A percentile compares a stretch with the other conserved stretches of the same genome.
Evolutionary conservation across 345 rosid genomes (phyloP).

Genomic region (Leavenworthia alabamica): DNA sequence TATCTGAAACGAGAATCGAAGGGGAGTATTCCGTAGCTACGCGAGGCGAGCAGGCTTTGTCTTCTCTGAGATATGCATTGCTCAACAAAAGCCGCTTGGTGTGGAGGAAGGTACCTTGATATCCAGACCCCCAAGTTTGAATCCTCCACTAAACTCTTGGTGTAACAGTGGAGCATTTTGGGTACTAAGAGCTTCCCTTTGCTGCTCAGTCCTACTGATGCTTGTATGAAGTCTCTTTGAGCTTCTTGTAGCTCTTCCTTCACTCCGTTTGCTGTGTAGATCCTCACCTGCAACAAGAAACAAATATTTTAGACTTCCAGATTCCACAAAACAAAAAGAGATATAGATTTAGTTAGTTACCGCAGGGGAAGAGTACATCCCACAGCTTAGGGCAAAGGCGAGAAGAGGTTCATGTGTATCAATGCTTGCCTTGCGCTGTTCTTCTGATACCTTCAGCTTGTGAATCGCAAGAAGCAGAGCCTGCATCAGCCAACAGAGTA

Average conservation of each 20-base stretch:
- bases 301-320: background rate
- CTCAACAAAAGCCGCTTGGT: slow-evolving; percentile 74
- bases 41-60: slow-evolving; percentile 58
- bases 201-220: slow-evolving; percentile 80
- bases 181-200: slow-evolving; percentile 86
- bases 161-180: slow-evolving; percentile 74
- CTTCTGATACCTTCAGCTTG: slow-evolving; percentile 75
- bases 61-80: slow-evolving; percentile 70
- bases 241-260: slow-evolving; percentile 77
- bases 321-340: background rate
- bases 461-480: slow-evolving; percentile 81
- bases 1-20: slow-evolving; percentile 81
- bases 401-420: slow-evolving; percentile 61
- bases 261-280: slow-evolving; percentile 60
- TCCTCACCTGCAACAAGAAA: slow-evolving; percentile 51
- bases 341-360: slow-evolving; percentile 37
- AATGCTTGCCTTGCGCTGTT: slow-evolving; percentile 58
- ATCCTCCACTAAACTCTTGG: slow-evolving; percentile 69
- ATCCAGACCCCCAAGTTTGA: slow-evolving; percentile 76
- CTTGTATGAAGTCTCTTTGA: slow-evolving; percentile 67
- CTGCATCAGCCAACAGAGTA: slow-evolving; percentile 27
- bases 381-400: slow-evolving; percentile 75
- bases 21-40: slow-evolving; percentile 70
- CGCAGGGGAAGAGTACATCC: slow-evolving; percentile 93
- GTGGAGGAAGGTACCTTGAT: slow-evolving; percentile 73